Evolutionary conservation across 2,329 filamentous ascomycete genomes (phyloP).

Genomic region (Alternaria atra): DNA sequence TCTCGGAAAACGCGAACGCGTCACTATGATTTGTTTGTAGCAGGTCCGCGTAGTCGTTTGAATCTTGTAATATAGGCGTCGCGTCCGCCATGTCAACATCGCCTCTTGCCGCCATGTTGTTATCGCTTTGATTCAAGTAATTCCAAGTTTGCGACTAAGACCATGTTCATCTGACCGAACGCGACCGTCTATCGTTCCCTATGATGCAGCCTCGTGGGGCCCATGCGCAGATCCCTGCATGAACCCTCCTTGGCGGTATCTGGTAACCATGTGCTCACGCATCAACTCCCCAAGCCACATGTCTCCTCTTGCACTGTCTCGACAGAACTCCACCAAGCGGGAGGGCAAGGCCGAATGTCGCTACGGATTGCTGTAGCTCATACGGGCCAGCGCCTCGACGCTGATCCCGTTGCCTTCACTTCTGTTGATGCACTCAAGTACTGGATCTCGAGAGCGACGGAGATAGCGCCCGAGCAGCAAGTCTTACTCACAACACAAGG

Average conservation of each 20-base stretch:
- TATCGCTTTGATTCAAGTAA: not conserved
- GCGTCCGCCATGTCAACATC: conserved; percentile 37
- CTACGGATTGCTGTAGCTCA: conserved; percentile 91
- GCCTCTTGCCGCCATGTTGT: conserved; percentile 32
- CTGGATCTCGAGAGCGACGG: conserved; percentile 79
- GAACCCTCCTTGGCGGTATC: conserved; percentile 34
- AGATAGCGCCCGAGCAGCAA: conserved; percentile 79
- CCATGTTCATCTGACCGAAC: conserved; percentile 32
- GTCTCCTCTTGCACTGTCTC: conserved; percentile 27
- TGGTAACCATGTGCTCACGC: conserved; percentile 33
- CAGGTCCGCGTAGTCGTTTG: conserved; percentile 45
- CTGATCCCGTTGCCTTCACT: conserved; percentile 78
- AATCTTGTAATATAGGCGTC: conserved; percentile 13
- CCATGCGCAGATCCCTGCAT: conserved; percentile 44
- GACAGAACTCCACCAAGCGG: conserved; percentile 30
- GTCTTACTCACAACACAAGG: conserved; percentile 87
- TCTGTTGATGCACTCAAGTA: conserved; percentile 84
- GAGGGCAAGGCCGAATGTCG: conserved; percentile 70
- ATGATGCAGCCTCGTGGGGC: conserved; percentile 29
- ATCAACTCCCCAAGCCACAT: conserved; percentile 20
- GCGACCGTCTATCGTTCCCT: conserved; percentile 15
- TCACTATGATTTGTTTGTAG: conserved; percentile 56
- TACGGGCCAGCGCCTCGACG: conserved; percentile 84
- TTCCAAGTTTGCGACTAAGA: conserved; percentile 18
- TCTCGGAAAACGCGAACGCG: conserved; percentile 68